Conservation (phyloP, 2,329 filamentous ascomycete species). For the Phyllosticta capitalensis region DNA sequence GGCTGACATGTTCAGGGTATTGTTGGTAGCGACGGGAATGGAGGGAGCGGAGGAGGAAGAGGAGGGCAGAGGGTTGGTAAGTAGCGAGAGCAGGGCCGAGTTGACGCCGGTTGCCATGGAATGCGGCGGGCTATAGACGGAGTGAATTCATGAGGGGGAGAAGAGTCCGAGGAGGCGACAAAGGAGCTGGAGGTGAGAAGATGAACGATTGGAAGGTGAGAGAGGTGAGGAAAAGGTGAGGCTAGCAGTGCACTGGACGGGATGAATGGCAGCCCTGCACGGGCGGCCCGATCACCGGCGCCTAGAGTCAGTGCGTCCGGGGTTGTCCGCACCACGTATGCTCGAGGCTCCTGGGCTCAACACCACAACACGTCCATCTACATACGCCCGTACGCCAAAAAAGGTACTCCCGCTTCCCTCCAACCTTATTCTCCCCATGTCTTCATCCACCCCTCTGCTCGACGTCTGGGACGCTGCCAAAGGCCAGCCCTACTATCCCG, state of each 20-base stretch:
- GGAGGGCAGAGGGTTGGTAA: conserved; percentile 2
- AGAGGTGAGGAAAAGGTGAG: neutral
- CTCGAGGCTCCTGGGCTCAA: no score
- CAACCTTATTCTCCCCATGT: conserved; percentile 3
- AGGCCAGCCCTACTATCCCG: conserved; percentile 72
- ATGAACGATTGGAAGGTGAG: neutral
- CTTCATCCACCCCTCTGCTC: conserved; percentile 46
- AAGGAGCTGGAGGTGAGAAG: neutral
- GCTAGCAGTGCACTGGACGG: conserved; percentile 1
- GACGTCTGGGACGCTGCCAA: conserved; percentile 91
- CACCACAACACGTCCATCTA: neutral
- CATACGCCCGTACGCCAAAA: neutral
- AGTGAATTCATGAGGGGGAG: neutral
- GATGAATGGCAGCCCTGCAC: neutral
- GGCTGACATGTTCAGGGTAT: conserved; percentile 82
- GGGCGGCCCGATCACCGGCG: neutral
- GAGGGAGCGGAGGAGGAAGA: conserved; percentile 5
- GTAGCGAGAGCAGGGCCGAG: conserved; percentile 1
- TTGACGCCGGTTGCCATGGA: conserved; percentile 8
- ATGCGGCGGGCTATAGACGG: neutral
- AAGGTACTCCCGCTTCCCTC: neutral
- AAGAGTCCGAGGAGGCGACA: neutral
- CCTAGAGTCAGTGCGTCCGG: neutral
- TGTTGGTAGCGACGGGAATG: conserved; percentile 37
- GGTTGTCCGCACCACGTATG: conserved; percentile 9